Conservation (phyloP, 192 early-diverging fungal genomes). For the Funneliformis mosseae region DNA sequence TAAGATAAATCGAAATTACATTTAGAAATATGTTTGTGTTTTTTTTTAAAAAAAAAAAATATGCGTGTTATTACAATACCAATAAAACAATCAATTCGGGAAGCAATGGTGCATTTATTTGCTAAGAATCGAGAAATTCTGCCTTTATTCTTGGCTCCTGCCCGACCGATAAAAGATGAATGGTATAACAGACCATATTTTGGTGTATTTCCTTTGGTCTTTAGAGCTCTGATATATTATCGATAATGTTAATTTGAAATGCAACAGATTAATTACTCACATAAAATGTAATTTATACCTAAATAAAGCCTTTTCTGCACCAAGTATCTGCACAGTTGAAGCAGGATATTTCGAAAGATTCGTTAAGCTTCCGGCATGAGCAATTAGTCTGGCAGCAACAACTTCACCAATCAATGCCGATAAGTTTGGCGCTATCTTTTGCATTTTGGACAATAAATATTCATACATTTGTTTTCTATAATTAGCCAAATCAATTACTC, state of each 20-base stretch:
- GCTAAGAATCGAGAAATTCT: slow-evolving; percentile 94
- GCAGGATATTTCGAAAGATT: slow-evolving; percentile 98
- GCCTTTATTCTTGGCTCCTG: slow-evolving; percentile 97
- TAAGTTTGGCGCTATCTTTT: slow-evolving; percentile 94
- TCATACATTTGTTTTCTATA: slow-evolving; percentile 92
- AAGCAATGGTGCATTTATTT: slow-evolving; percentile 98
- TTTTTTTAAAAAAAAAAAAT: background rate
- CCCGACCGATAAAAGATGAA: slow-evolving; percentile 93
- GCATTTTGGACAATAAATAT: slow-evolving; percentile 96
- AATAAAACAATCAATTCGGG: slow-evolving; percentile 95
- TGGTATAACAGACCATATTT: slow-evolving; percentile 99
- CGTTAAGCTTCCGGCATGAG: slow-evolving; percentile 94
- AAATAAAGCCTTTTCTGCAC: slow-evolving; percentile 99
- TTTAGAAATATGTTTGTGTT: background rate
- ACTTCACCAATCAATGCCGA: slow-evolving; percentile 93
- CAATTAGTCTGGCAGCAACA: slow-evolving; percentile 95
- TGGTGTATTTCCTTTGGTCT: slow-evolving; percentile 95
- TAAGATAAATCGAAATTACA: background rate
- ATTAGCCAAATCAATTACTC: slow-evolving; percentile 87
- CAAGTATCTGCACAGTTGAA: slow-evolving; percentile 96
- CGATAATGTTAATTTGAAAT: background rate
- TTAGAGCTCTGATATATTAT: slow-evolving; percentile 67
- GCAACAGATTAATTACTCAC: background rate
- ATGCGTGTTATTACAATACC: slow-evolving; percentile 36
- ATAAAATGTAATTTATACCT: slow-evolving; percentile 42